Evolutionary conservation across 352 stramenopile species (phyloP).

Genomic region (Phytophthora rubi): DNA sequence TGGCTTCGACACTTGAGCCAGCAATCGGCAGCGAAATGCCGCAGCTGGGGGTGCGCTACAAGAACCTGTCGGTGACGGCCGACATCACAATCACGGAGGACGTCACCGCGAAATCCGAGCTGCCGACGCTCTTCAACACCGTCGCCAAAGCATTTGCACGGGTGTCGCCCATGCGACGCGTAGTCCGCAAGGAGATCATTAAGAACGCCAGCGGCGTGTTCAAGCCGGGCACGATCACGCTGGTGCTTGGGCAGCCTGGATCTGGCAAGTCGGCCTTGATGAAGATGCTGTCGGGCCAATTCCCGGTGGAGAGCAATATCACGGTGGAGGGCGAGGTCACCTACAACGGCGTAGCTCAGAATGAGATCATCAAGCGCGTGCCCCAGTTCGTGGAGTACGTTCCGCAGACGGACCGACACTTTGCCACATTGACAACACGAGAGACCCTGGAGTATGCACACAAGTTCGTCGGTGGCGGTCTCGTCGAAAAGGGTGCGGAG

Average conservation of each 20-base stretch:
- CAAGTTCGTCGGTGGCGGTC: slow-evolving; percentile 23
- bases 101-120: slow-evolving; percentile 22
- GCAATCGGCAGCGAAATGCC: slow-evolving; percentile 46
- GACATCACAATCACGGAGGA: slow-evolving; percentile 35
- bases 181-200: slow-evolving; percentile 33
- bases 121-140: slow-evolving; percentile 50
- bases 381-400: slow-evolving; percentile 40
- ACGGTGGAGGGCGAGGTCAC: slow-evolving; percentile 29
- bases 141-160: slow-evolving; percentile 15
- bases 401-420: slow-evolving; percentile 34
- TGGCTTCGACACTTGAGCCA: slow-evolving; percentile 40
- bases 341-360: slow-evolving; percentile 13
- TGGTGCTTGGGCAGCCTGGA: slow-evolving; percentile 11
- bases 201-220: slow-evolving; percentile 36
- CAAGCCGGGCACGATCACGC: slow-evolving; percentile 20
- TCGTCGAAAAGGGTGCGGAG: slow-evolving; percentile 25
- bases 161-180: slow-evolving; percentile 23
- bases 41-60: slow-evolving; percentile 58
- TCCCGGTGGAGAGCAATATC: slow-evolving; percentile 27
- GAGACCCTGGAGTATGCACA: slow-evolving; percentile 43
- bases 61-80: slow-evolving; percentile 50
- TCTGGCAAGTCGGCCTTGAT: slow-evolving; percentile 26
- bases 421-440: slow-evolving; percentile 37
- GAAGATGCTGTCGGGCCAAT: slow-evolving; percentile 33
- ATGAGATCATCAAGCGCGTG: slow-evolving; percentile 20